Conservation (phyloP, 805 yeast genomes). For the Barnettozyma vustinii region DNA sequence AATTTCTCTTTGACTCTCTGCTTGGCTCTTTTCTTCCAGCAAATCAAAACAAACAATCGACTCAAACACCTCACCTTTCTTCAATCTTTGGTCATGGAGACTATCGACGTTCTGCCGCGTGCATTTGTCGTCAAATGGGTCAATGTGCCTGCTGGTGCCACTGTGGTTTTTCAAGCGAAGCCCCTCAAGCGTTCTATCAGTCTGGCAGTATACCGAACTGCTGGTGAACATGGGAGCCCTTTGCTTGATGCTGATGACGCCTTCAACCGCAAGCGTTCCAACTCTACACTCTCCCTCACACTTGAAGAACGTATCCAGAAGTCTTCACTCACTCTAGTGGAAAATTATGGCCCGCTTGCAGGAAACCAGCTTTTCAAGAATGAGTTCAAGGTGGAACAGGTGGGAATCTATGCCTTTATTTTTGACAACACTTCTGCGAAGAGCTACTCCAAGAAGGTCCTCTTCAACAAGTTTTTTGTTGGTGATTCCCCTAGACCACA, state of each 20-base stretch:
- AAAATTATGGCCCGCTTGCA: constrained; percentile 50
- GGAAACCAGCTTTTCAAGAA: constrained; percentile 65
- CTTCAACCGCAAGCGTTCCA: constrained; percentile 29
- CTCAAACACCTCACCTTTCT: background rate
- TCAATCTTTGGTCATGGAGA: constrained; percentile 54
- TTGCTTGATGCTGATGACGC: background rate
- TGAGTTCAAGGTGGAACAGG: constrained; percentile 47
- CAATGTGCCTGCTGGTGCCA: constrained; percentile 59
- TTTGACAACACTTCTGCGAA: constrained; percentile 91
- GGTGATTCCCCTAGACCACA: constrained; percentile 5
- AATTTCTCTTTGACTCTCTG: too few species aligned
- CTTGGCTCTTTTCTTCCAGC: background rate
- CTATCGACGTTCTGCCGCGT: constrained; percentile 83
- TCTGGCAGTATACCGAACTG: constrained; percentile 29
- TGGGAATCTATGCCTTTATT: constrained; percentile 80
- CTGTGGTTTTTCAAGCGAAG: constrained; percentile 73
- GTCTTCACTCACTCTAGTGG: constrained; percentile 45
- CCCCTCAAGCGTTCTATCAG: constrained; percentile 65
- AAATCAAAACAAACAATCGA: background rate
- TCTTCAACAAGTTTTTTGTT: constrained; percentile 44
- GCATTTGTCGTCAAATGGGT: constrained; percentile 92
- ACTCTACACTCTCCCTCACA: constrained; percentile 33
- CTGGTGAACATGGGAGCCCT: background rate
- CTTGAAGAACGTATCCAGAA: constrained; percentile 54
- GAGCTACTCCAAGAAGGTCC: constrained; percentile 73